Evolutionary conservation across 1,284 basidiomycete species (phyloP).

Genomic region (Boletus sp.): DNA sequence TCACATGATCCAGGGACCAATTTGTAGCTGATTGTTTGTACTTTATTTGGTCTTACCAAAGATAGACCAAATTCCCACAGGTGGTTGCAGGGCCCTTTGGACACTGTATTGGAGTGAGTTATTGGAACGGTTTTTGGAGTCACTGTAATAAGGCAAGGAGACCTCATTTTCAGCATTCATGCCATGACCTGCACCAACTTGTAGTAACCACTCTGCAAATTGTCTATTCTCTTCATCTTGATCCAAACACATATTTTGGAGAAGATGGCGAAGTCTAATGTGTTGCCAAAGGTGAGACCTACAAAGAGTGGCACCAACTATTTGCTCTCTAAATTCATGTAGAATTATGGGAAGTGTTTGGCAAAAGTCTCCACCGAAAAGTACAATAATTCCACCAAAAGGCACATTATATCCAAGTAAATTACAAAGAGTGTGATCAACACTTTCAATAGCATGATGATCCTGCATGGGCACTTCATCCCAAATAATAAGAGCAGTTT

Average conservation of each 20-base stretch:
- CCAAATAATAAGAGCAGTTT: conserved; percentile 4
- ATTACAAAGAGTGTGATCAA: not conserved
- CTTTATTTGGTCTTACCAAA: too few species aligned
- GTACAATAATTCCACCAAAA: conserved; percentile 46
- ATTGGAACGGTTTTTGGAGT: too few species aligned
- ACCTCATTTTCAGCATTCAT: too few species aligned
- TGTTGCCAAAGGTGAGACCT: conserved; percentile 43
- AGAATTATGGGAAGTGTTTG: conserved; percentile 24
- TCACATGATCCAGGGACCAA: too few species aligned
- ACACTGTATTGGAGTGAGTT: too few species aligned
- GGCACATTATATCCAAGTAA: conserved; percentile 1
- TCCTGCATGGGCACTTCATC: conserved; percentile 1
- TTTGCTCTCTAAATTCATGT: conserved; percentile 39
- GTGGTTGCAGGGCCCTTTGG: too few species aligned
- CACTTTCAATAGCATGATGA: not conserved
- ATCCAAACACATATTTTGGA: conserved; percentile 45
- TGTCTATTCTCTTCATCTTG: conserved; percentile 38
- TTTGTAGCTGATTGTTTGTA: too few species aligned
- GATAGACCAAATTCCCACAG: too few species aligned
- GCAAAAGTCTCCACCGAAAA: conserved; percentile 46
- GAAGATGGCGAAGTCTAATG: conserved; percentile 38
- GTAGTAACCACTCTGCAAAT: conserved; percentile 37
- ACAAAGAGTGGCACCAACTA: conserved; percentile 39
- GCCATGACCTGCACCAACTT: conserved; percentile 42
- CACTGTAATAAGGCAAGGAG: too few species aligned